These are phyloP conservation scores for Carallia pectinifolia DNA, from an alignment of 345 rosid genomes.

Conservation along the genomic window DNA sequence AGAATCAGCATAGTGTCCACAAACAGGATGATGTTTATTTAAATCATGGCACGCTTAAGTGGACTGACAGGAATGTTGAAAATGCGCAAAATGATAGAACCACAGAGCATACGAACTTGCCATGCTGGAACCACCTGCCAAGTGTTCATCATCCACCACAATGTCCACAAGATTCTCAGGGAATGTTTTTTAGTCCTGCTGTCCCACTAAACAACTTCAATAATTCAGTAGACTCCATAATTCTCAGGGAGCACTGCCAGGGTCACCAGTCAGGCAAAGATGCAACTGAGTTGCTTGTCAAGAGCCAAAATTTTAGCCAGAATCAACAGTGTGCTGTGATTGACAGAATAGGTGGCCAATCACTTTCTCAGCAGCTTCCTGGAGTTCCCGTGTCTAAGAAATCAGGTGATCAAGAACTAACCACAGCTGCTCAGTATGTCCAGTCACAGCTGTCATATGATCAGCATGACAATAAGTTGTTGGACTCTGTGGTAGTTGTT, in stretches of 20 bases:
- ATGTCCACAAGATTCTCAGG: constrained; percentile 39
- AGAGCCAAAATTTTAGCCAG: constrained; percentile 22
- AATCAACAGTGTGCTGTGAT: constrained; percentile 11
- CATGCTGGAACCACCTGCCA: constrained; percentile 28
- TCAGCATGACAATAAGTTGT: constrained; percentile 19
- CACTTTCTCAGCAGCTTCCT: constrained; percentile 22
- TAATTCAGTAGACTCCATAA: constrained; percentile 21
- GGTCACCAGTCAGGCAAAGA: constrained; percentile 26
- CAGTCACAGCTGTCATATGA: constrained; percentile 33
- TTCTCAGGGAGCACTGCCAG: constrained; percentile 19
- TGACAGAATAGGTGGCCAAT: constrained; percentile 19
- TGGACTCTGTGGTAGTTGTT: constrained; percentile 34
- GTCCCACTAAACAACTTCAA: constrained; percentile 27
- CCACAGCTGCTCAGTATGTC: constrained; percentile 24
- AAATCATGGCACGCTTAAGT: constrained; percentile 20
- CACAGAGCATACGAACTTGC: constrained; percentile 20
- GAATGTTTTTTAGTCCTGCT: constrained; percentile 32
- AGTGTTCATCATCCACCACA: constrained; percentile 18
- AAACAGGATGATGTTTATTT: constrained; percentile 19
- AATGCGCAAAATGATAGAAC: constrained; percentile 17
- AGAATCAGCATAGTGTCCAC: constrained; percentile 24
- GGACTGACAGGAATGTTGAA: constrained; percentile 24
- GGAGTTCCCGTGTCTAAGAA: constrained; percentile 15
- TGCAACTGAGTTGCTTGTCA: constrained; percentile 27
- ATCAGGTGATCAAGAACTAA: constrained; percentile 29